Percentiles rank a stretch among this genome's conserved stretches.
phyloP scores from a whole-genome alignment of 2,329 filamentous ascomycete species.

The Aspergillus sp. region DNA sequence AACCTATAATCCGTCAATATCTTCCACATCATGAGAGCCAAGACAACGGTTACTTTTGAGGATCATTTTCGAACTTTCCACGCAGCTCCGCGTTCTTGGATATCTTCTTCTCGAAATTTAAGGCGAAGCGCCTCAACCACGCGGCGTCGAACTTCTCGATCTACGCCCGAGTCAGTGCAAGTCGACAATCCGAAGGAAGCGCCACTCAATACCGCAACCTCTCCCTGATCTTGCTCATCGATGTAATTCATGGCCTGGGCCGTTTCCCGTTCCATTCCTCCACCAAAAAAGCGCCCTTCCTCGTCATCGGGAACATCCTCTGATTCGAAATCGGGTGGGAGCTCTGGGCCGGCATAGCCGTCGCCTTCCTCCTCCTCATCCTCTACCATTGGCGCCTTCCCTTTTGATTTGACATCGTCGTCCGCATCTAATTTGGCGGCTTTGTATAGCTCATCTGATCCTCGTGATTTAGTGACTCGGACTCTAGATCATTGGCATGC shows the following conservation, averaged over 20 bases:
- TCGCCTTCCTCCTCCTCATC: constrained; percentile 50
- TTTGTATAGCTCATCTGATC: constrained; percentile 57
- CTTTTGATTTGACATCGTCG: constrained; percentile 51
- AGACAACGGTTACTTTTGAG: constrained; percentile 60
- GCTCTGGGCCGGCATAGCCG: constrained; percentile 52
- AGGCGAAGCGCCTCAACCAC: constrained; percentile 79
- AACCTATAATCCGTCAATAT: constrained; percentile 48
- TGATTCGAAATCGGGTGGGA: constrained; percentile 57
- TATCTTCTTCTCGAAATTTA: constrained; percentile 88
- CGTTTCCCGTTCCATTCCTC: constrained; percentile 79
- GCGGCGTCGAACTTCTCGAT: constrained; percentile 76
- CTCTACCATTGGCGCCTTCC: constrained; percentile 46
- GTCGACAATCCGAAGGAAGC: background rate
- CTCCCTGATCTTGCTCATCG: constrained; percentile 63
- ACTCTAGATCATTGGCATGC: background rate
- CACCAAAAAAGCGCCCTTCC: constrained; percentile 93
- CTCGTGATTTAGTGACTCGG: constrained; percentile 18
- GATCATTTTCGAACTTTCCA: constrained; percentile 77
- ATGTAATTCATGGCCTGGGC: constrained; percentile 85
- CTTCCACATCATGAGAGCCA: background rate
- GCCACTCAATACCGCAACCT: constrained; percentile 39
- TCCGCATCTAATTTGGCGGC: constrained; percentile 55
- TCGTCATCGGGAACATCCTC: constrained; percentile 72
- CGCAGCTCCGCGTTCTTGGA: constrained; percentile 86
- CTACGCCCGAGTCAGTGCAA: constrained; percentile 26